phyloP scores from a whole-genome alignment of 2,329 filamentous ascomycete species.

The Aspergillus sp. region DNA sequence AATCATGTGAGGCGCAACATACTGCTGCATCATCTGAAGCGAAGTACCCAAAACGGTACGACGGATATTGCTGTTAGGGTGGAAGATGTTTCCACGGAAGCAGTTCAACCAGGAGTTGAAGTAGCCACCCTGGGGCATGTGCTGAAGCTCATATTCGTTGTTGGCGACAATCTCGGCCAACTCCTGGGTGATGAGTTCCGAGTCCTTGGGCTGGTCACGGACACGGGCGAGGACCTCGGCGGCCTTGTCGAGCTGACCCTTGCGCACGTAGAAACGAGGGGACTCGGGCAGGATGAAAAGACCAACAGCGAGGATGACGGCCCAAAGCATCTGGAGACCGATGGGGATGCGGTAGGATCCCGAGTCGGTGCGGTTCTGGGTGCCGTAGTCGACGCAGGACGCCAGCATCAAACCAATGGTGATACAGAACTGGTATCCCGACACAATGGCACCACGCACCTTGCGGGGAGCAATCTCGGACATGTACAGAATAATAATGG shows the following conservation, averaged over 20 bases:
- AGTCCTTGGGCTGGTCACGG: slow-evolving; percentile 70
- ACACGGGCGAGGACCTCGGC: slow-evolving; percentile 62
- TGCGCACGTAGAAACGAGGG: slow-evolving; percentile 81
- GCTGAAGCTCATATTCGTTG: slow-evolving; percentile 74
- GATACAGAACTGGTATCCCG: slow-evolving; percentile 80
- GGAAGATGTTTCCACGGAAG: slow-evolving; percentile 55
- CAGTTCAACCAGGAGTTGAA: slow-evolving; percentile 66
- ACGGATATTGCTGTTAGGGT: slow-evolving; percentile 57
- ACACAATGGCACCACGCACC: slow-evolving; percentile 75
- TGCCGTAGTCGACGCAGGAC: slow-evolving; percentile 70
- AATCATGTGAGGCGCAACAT: slow-evolving; percentile 22
- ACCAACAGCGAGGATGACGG: slow-evolving; percentile 68
- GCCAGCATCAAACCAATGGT: slow-evolving; percentile 76
- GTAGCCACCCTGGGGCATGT: slow-evolving; percentile 65
- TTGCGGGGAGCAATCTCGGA: slow-evolving; percentile 72
- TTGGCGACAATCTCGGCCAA: slow-evolving; percentile 85
- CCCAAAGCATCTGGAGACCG: slow-evolving; percentile 76
- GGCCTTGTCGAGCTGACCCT: slow-evolving; percentile 65
- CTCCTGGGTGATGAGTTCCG: slow-evolving; percentile 73
- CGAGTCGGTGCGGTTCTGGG: slow-evolving; percentile 59
- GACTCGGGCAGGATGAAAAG: slow-evolving; percentile 79
- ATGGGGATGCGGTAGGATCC: slow-evolving; percentile 79
- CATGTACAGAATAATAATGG: slow-evolving; percentile 83
- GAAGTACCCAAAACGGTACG: slow-evolving; percentile 69
- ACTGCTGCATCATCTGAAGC: slow-evolving; percentile 77